Base-by-base conservation (phyloP, 306 rosid genomes). In the Sesbania bispinosa region DNA sequence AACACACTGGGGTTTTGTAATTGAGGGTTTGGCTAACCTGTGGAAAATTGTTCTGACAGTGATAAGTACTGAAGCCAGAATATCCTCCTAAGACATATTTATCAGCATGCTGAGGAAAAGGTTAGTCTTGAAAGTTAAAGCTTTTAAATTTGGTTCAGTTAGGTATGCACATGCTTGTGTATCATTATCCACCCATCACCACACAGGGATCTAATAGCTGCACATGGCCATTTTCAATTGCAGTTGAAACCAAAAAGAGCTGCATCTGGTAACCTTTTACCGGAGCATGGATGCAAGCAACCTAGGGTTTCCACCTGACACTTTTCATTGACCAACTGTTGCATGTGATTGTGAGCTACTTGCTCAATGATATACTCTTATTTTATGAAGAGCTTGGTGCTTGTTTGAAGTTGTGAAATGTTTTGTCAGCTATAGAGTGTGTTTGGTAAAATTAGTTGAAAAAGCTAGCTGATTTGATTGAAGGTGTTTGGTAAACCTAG, bases 231-330 rank as follows among this genome's bases (percentile, higher is more conserved):
- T 80, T 80, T 63, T 32, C 19, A 30, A n/a, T 76, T 80, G 90
- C 89, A 90, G 96, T 69, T 88, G 85, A 88, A 83, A 69, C 92
- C 85, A 24, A 91, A 91, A 81, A 80, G 92, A 79, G 90, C 96
- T 38, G 92, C 97, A 18, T 64, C 97, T 14, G 92, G 88, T 65
- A 79, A 77, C 73, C 90, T 88, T 62, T 65, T 74, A 66, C 96
- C 93, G 0, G 84, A 79, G 70, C 96, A 87, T 82, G 96, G 90
- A 78, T 71, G 75, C 85, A 91, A 91, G 83, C 92, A 81, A 80
- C 88, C 81, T 0, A 86, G 90, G 72, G 75, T 80, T 23, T 91
- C 97, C 20, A 46, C 85, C 30, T 83, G 81, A 79, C 14, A n/a
- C n/a, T n/a, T n/a, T 6, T 41, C 68, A 50, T 51, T 42, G 73